Conservation (phyloP, 805 yeast species). For the Starmera dryadoides region DNA sequence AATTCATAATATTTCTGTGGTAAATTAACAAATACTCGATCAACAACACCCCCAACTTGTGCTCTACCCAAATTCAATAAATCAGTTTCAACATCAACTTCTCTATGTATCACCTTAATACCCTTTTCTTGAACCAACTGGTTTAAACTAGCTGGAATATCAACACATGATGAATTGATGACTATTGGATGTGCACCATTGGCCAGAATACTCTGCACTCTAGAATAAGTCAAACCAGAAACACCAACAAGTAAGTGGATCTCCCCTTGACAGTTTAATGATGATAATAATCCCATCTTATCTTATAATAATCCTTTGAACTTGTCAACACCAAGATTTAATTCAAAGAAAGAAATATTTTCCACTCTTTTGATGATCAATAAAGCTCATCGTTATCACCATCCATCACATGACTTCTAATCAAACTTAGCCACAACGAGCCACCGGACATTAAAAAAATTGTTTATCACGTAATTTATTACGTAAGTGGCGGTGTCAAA, state of each 20-base stretch:
- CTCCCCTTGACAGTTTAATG: slow-evolving; percentile 38
- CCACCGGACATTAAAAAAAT: too few species aligned
- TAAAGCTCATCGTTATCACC: not conserved
- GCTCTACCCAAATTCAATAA: slow-evolving; percentile 52
- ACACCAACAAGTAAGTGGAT: slow-evolving; percentile 52
- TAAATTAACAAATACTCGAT: slow-evolving; percentile 63
- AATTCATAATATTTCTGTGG: slow-evolving; percentile 22
- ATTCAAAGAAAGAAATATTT: not conserved
- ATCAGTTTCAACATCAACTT: slow-evolving; percentile 32
- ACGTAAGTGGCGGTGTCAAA: too few species aligned
- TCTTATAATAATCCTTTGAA: too few species aligned
- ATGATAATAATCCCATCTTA: too few species aligned
- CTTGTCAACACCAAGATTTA: slow-evolving; percentile 1
- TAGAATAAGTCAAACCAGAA: slow-evolving; percentile 34
- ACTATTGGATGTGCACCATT: slow-evolving; percentile 53
- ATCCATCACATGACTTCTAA: not conserved
- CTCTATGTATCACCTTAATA: slow-evolving; percentile 23
- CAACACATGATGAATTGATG: slow-evolving; percentile 23
- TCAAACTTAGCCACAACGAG: not conserved
- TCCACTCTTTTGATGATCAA: not conserved
- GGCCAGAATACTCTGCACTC: slow-evolving; percentile 41
- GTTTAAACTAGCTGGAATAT: slow-evolving; percentile 21
- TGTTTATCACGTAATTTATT: too few species aligned
- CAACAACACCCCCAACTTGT: slow-evolving; percentile 60
- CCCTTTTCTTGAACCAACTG: slow-evolving; percentile 19